Conservation (phyloP, 306 rosid genomes). For the Oemleria cerasiformis region DNA sequence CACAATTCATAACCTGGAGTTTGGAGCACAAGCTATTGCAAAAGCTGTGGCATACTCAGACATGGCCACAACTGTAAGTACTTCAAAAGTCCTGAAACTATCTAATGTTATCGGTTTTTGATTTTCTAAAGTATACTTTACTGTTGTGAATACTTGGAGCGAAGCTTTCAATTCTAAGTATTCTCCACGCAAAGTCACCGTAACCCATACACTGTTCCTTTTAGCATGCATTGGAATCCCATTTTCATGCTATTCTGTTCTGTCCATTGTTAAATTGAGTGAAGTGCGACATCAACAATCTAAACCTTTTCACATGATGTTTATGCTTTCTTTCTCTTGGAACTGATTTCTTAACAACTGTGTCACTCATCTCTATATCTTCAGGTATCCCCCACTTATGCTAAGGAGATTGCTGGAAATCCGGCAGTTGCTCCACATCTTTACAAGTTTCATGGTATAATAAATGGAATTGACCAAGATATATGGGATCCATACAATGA, state of each 20-base stretch:
- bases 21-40: slow-evolving; percentile 67
- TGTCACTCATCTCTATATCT: slow-evolving; percentile 20
- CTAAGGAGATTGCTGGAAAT: slow-evolving; percentile 81
- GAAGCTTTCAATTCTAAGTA: neutral
- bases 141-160: neutral
- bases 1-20: slow-evolving; percentile 97
- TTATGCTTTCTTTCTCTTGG: neutral
- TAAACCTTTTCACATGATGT: neutral
- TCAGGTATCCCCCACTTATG: slow-evolving; percentile 85
- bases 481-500: slow-evolving; percentile 94
- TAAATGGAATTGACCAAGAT: slow-evolving; percentile 95
- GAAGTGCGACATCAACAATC: neutral
- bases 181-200: too few relatives aligned
- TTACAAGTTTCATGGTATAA: slow-evolving; percentile 88
- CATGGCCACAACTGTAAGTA: slow-evolving; percentile 93
- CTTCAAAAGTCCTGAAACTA: slow-evolving; percentile 17
- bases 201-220: neutral
- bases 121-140: neutral
- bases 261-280: neutral
- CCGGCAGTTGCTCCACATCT: slow-evolving; percentile 65
- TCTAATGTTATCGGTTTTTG: slow-evolving; percentile 2
- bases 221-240: neutral
- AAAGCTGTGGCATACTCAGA: slow-evolving; percentile 70
- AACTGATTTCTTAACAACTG: neutral
- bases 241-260: neutral